Base-by-base conservation (phyloP, 768 basidiomycete genomes). In the Tricholoma terreum region DNA sequence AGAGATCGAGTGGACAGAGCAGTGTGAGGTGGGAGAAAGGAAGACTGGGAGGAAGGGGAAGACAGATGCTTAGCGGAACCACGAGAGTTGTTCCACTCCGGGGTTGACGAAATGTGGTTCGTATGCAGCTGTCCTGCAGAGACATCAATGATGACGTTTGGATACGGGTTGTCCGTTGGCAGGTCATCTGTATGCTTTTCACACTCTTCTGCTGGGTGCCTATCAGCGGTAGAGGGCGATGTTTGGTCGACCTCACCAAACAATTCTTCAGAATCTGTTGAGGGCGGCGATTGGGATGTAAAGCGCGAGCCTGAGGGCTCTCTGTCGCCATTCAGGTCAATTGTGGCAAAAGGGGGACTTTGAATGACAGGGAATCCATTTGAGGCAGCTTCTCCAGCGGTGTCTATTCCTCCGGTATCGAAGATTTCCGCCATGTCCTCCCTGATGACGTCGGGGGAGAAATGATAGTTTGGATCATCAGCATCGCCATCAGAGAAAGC, bases 401-500 rank as follows among this genome's bases (percentile, higher is more conserved):
- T 64, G 30, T 72, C 69, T n/a, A 67, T 67, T 50, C 75, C 70
- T 38, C 67, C 65, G 50, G 66, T 59, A n/a, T 71, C 72, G 62
- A 77, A 69, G 59, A 78, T 77, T 65, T 76, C 81, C 48, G 81
- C 80, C 50, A 90, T 69, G 55, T 89, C 87, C 54, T 80, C 73
- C 31, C 87, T 83, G 55, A 90, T 79, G n/a, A 77, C 75, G 43
- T 81, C 81, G 3, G 83, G 75, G 15, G 76, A 82, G 75, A 91
- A 88, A 38, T 82, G 76, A 66, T 79, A 76, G 1, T 67, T 65
- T 7, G 73, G 61, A 56, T 81, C 79, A 38, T 75, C 71, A 57
- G 83, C 83, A 8, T 84, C 83, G 9, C 68, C 74, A 49, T 84
- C 84, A 1, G 79, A 78, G 70, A 91, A 91, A 12, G 86, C 85